Evolutionary conservation across 441 rosid genomes (phyloP).

Genomic region (Isatis lusitanica): DNA sequence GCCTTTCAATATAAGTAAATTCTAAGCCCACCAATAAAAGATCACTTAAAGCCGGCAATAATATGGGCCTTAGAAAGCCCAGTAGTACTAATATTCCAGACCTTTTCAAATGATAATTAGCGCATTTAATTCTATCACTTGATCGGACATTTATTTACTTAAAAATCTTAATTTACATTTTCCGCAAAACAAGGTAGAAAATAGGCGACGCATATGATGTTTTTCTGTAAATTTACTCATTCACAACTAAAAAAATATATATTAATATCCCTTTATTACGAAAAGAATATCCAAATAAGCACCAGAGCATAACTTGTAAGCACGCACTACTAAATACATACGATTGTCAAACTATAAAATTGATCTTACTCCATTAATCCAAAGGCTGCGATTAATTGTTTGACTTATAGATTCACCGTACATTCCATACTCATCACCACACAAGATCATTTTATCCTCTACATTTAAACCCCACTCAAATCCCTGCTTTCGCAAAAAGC

Average conservation of each 20-base stretch:
- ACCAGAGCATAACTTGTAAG: conserved; percentile 30
- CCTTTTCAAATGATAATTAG: not conserved
- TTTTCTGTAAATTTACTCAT: not conserved
- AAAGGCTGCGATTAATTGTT: not conserved
- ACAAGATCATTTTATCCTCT: not conserved
- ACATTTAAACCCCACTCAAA: conserved; percentile 9
- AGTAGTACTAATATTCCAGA: not conserved
- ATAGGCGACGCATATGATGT: not conserved
- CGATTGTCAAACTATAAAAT: not conserved
- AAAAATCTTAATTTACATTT: not conserved
- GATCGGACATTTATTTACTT: not conserved
- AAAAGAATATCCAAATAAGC: conserved; percentile 27
- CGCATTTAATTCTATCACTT: not conserved
- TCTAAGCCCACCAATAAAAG: not conserved
- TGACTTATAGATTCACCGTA: not conserved
- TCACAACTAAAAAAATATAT: conserved; percentile 1
- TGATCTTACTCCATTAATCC: conserved; percentile 3
- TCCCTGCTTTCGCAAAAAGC: not conserved
- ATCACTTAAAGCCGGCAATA: not conserved
- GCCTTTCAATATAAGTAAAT: not conserved
- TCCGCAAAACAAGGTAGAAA: not conserved
- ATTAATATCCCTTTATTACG: conserved; percentile 1
- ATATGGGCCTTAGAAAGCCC: not conserved
- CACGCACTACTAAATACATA: not conserved
- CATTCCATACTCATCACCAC: conserved; percentile 9